These are phyloP conservation scores for Xylaria sp. DNA, from an alignment of 2,329 filamentous ascomycete genomes.

Conservation along the genomic window DNA sequence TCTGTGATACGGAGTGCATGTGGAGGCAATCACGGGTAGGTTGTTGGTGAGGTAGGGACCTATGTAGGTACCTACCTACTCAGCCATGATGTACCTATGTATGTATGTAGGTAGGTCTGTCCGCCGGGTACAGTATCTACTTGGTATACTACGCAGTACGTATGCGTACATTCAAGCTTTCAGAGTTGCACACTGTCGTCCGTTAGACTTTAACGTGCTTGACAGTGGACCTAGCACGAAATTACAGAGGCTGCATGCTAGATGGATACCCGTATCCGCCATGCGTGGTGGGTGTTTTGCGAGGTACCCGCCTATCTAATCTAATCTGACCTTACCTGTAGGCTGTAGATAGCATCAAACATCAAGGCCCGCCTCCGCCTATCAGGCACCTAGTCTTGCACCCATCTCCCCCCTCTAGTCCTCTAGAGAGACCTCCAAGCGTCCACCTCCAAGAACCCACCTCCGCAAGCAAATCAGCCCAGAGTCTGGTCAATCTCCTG, in stretches of 20 bases:
- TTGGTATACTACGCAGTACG: no score
- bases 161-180: no score
- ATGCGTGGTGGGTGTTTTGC: neutral
- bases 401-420: neutral
- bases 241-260: conserved; percentile 11
- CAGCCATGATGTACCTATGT: no score
- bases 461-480: conserved; percentile 31
- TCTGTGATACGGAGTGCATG: conserved; percentile 17
- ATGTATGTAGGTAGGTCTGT: neutral
- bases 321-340: no score
- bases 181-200: no score
- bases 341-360: neutral
- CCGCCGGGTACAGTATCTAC: no score
- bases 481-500: conserved; percentile 34
- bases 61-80: no score
- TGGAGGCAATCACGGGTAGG: conserved; percentile 24
- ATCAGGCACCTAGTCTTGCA: conserved; percentile 3
- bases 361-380: neutral
- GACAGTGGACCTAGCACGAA: neutral
- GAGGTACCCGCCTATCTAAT: conserved; percentile 3
- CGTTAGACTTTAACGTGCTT: neutral
- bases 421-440: conserved; percentile 1
- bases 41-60: no score
- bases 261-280: neutral
- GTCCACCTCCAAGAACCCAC: conserved; percentile 11